Base-by-base conservation (phyloP, 495 filamentous ascomycete species). In the Penicillium ochrochloron region DNA sequence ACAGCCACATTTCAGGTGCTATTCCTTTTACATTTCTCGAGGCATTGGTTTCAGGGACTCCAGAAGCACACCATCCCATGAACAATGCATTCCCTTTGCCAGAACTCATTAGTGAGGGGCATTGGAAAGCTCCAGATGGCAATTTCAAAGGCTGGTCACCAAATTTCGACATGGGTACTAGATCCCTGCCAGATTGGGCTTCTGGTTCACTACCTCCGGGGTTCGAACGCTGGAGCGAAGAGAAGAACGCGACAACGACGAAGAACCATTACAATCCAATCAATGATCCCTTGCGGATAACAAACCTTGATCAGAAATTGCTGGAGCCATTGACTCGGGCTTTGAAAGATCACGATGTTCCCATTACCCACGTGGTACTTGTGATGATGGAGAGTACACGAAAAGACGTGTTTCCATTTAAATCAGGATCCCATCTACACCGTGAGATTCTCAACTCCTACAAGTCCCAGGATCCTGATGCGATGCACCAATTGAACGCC, bases 391-490 rank as follows among this genome's bases (percentile, higher is more conserved):
- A 81, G 61, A 78, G 75, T 37, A 73, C 78, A 14, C 70, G 78
- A 39, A 80, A 79, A 53, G 78, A 81, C 55, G 65, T 79, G 25
- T 81, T 81, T 51, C 78, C 78, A 11, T 63, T 81, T 21, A 73
- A 73, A 48, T 70, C 70, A 17, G 73, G 70, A 9, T 75, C 73
- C 9, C 62, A 68, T 12, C 53, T 80, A 1, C 70, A 80, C 52
- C 55, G 75, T 1, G 66, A 69, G 39, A 76, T 81, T 21, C 61
- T 73, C 23, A 67, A 70, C 2, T 70, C 76, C n/a, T 66, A 70
- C 57, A 51, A 48, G 19, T 66, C 59, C 31, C 37, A 27, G 2
- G 51, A 64, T 10, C 27, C 57, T 0, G 57, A 61, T 31, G 11
- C 58, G 25, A 17, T 66, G 2, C 57, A 61, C n/a, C 35, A 61